phyloP scores from a whole-genome alignment of 805 yeast species.

The Yarrowia sp. region DNA sequence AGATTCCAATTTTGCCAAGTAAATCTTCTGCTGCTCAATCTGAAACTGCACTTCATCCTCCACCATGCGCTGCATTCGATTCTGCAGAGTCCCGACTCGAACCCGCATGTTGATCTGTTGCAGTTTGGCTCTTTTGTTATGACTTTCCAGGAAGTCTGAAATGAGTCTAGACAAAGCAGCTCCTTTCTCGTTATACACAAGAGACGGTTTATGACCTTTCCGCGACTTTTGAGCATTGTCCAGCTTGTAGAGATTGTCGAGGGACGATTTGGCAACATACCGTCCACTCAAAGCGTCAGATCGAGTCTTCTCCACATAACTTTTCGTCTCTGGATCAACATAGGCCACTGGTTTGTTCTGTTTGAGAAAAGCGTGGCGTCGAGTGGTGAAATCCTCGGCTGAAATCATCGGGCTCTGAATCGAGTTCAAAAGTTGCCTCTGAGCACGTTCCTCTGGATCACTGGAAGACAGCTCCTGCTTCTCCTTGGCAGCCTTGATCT shows the following conservation, averaged over 20 bases:
- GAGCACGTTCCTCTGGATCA: neutral
- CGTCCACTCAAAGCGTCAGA: neutral
- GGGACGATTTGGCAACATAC: neutral
- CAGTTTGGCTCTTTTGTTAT: neutral
- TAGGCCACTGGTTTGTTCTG: too few relatives aligned
- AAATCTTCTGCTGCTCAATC: constrained; percentile 1
- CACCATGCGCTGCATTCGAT: neutral
- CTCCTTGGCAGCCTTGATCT: neutral
- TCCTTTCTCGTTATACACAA: neutral
- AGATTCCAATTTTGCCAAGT: neutral
- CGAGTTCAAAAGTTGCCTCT: neutral
- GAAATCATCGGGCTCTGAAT: neutral
- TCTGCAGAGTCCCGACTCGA: neutral
- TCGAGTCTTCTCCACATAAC: neutral
- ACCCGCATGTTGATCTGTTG: neutral
- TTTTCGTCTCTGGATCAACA: neutral
- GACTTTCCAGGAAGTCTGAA: too few relatives aligned
- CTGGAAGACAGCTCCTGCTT: neutral
- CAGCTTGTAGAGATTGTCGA: neutral
- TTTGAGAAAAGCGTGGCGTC: neutral
- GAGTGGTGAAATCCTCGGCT: neutral
- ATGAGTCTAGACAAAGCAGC: too few relatives aligned
- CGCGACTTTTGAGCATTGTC: neutral
- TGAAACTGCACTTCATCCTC: neutral
- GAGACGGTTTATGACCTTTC: neutral